Evolutionary conservation across 768 basidiomycete species (phyloP).

Genomic region (Russula griseocarnosa): DNA sequence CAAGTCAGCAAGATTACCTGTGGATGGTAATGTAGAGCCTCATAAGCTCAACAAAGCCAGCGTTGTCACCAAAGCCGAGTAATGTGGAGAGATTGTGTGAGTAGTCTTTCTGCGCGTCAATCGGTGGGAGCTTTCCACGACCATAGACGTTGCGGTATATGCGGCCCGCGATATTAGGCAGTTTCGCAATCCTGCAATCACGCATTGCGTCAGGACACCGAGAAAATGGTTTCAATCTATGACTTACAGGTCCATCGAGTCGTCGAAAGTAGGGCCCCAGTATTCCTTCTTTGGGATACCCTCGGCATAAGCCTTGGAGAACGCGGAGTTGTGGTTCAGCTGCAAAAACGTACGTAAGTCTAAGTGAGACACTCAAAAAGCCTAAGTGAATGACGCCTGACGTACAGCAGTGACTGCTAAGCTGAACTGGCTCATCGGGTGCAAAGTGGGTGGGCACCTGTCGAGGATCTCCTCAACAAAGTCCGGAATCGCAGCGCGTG

Average conservation of each 20-base stretch:
- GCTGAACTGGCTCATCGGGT: conserved; percentile 99
- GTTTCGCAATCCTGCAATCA: conserved; percentile 76
- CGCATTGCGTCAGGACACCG: not conserved
- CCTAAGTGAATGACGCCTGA: conserved; percentile 18
- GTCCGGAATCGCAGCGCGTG: conserved; percentile 82
- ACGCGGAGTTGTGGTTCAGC: conserved; percentile 94
- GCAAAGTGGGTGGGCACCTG: conserved; percentile 86
- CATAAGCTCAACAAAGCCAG: conserved; percentile 88
- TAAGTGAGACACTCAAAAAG: conserved; percentile 3
- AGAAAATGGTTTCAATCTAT: not conserved
- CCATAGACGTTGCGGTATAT: conserved; percentile 88
- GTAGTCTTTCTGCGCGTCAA: conserved; percentile 83
- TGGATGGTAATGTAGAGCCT: conserved; percentile 97
- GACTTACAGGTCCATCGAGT: conserved; percentile 76
- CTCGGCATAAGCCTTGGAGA: conserved; percentile 90
- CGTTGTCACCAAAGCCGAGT: conserved; percentile 87
- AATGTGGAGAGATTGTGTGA: conserved; percentile 85
- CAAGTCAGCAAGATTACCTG: conserved; percentile 45
- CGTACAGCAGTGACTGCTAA: conserved; percentile 89
- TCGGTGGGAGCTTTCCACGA: conserved; percentile 79
- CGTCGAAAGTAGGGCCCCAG: conserved; percentile 92
- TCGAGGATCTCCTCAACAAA: conserved; percentile 98
- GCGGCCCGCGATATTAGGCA: conserved; percentile 93
- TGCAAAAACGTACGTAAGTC: conserved; percentile 32
- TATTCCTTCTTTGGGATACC: conserved; percentile 94